These are phyloP conservation scores for Cyberlindnera xylosilytica DNA, from an alignment of 805 yeast genomes.

Conservation along the genomic window DNA sequence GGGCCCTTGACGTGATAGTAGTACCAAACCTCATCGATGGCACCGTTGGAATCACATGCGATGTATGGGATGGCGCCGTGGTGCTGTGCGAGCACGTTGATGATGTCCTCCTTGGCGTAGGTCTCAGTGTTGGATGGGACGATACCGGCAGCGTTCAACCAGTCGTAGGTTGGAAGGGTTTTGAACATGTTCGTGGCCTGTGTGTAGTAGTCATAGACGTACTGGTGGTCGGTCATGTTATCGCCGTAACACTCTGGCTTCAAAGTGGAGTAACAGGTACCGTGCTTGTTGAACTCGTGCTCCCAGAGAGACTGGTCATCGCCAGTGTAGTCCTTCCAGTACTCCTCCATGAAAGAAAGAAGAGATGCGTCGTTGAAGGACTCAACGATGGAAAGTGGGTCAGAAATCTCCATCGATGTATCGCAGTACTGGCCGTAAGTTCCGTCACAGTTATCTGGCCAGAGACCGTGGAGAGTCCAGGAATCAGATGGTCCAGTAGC, in stretches of 20 bases:
- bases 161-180: constrained; percentile 61
- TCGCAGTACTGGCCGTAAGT: constrained; percentile 79
- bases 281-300: constrained; percentile 93
- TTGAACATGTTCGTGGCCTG: constrained; percentile 57
- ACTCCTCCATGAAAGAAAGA: constrained; percentile 49
- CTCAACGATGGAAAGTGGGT: constrained; percentile 44
- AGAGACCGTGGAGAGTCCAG: constrained; percentile 81
- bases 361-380: constrained; percentile 42
- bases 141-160: constrained; percentile 67
- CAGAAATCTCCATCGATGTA: constrained; percentile 48
- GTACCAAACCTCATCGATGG: constrained; percentile 62
- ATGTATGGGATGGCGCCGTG: constrained; percentile 59
- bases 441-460: constrained; percentile 91
- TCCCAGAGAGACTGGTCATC: constrained; percentile 73
- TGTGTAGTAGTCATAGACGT: constrained; percentile 68
- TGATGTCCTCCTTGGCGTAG: constrained; percentile 54
- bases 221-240: constrained; percentile 23
- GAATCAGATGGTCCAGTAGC: constrained; percentile 66
- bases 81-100: constrained; percentile 45
- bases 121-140: constrained; percentile 57
- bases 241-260: constrained; percentile 64
- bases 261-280: constrained; percentile 83
- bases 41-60: constrained; percentile 52
- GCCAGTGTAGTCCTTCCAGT: constrained; percentile 77
- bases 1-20: constrained; percentile 75